Evolutionary conservation across 2,329 filamentous ascomycete species (phyloP).

Genomic region (Pseudogymnoascus sp.): DNA sequence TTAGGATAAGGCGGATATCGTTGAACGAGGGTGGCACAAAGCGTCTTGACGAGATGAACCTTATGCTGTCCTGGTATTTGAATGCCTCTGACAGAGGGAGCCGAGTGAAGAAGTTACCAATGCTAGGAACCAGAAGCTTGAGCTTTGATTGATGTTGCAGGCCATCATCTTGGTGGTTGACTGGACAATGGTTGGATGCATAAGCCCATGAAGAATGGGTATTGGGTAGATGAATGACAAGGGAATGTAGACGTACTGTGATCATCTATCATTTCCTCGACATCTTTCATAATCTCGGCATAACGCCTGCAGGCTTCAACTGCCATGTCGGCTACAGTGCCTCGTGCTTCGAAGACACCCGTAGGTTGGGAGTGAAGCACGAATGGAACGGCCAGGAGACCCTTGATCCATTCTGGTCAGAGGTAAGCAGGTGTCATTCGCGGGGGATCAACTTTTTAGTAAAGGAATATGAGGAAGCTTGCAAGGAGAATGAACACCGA

Average conservation of each 20-base stretch:
- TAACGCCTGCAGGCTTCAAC: conserved; percentile 79
- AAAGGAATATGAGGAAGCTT: background rate
- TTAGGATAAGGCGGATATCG: conserved; percentile 84
- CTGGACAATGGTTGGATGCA: conserved; percentile 33
- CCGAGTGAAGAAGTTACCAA: conserved; percentile 89
- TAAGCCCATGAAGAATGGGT: background rate
- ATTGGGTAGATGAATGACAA: conserved; percentile 4
- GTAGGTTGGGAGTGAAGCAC: conserved; percentile 94
- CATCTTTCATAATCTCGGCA: conserved; percentile 89
- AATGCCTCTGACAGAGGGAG: conserved; percentile 84
- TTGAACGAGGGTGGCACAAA: conserved; percentile 98
- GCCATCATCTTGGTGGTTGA: conserved; percentile 59
- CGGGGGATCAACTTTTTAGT: background rate
- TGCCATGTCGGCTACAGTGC: conserved; percentile 62
- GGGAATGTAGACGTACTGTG: conserved; percentile 54
- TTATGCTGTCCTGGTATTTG: conserved; percentile 75
- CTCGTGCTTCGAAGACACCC: conserved; percentile 66
- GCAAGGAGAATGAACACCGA: background rate
- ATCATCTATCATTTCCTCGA: conserved; percentile 84
- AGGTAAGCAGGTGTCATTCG: conserved; percentile 8
- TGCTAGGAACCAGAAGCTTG: conserved; percentile 80
- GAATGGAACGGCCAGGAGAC: conserved; percentile 86
- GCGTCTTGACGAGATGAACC: conserved; percentile 80
- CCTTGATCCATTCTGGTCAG: conserved; percentile 84
- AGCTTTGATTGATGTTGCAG: conserved; percentile 74